phyloP scores from a whole-genome alignment of 805 yeast species.

The Ogataea pilisensis region DNA sequence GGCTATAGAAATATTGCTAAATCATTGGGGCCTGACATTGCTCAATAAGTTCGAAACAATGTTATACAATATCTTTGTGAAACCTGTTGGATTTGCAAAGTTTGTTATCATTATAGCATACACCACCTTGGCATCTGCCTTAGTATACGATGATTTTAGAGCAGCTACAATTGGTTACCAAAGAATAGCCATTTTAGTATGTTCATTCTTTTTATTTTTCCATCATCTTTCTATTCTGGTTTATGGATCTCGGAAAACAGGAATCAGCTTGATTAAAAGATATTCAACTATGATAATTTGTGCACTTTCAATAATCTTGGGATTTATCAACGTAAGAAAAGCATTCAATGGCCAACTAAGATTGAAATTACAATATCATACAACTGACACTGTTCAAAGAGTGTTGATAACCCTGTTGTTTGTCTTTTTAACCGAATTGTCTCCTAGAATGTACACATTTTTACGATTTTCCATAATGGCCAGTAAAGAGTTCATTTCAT shows the following conservation, averaged over 20 bases:
- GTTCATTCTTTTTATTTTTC: conserved; percentile 43
- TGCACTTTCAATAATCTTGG: conserved; percentile 45
- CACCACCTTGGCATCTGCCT: conserved; percentile 52
- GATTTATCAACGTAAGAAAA: conserved; percentile 35
- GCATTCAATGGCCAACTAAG: too few species aligned
- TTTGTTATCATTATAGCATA: conserved; percentile 43
- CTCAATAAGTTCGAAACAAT: conserved; percentile 35
- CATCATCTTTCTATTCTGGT: conserved; percentile 40
- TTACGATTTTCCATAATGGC: conserved; percentile 72
- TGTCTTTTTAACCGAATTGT: conserved; percentile 39
- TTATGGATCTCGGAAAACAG: conserved; percentile 45
- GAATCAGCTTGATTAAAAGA: conserved; percentile 56
- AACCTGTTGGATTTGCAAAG: conserved; percentile 39
- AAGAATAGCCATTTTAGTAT: conserved; percentile 39
- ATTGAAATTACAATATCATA: too few species aligned
- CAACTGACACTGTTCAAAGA: conserved; percentile 55
- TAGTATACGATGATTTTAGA: conserved; percentile 50
- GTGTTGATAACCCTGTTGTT: conserved; percentile 51
- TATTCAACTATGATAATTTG: conserved; percentile 45
- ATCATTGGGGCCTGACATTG: too few species aligned
- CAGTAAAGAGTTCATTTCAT: conserved; percentile 63
- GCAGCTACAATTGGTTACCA: conserved; percentile 32
- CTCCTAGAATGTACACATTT: conserved; percentile 63
- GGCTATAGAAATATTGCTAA: conserved; percentile 66
- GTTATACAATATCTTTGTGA: conserved; percentile 51